These are phyloP conservation scores for Liquidambar formosana DNA, from an alignment of 164 flowering plant species.

Conservation along the genomic window DNA sequence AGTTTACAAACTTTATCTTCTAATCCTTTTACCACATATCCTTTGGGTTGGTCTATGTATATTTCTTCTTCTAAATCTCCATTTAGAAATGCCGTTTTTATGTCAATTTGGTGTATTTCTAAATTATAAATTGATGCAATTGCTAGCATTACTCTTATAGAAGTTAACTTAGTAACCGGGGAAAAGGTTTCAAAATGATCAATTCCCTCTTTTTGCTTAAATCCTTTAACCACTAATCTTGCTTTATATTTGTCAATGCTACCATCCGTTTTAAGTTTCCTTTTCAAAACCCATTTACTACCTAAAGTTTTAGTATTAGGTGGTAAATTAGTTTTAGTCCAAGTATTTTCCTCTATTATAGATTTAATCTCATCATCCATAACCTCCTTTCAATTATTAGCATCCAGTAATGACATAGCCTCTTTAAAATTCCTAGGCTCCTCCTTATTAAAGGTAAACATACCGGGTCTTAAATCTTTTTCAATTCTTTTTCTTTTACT, in stretches of 20 bases:
- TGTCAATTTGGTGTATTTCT: no score
- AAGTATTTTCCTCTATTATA: slow-evolving; percentile 1
- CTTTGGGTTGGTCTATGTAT: no score
- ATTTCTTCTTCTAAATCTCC: no score
- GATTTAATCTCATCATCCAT: slow-evolving; percentile 10
- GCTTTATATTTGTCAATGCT: slow-evolving; percentile 8
- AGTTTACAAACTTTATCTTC: no score
- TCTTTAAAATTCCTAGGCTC: not conserved
- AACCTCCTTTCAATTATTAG: not conserved
- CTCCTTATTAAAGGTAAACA: no score
- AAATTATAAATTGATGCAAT: no score
- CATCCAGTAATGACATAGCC: not conserved
- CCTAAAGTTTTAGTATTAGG: not conserved
- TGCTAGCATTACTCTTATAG: no score
- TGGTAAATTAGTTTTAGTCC: slow-evolving; percentile 2
- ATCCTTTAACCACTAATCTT: slow-evolving; percentile 8
- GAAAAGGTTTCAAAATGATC: slow-evolving; percentile 11
- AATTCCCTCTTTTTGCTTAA: slow-evolving; percentile 6
- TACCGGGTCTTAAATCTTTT: no score
- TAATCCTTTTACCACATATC: no score
- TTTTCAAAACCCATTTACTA: slow-evolving; percentile 3
- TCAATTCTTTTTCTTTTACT: no score
- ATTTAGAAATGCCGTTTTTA: no score
- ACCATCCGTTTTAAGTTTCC: slow-evolving; percentile 9
- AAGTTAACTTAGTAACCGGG: no score